These are phyloP conservation scores for Yamadazyma olivae DNA, from an alignment of 805 yeast species.

Conservation along the genomic window DNA sequence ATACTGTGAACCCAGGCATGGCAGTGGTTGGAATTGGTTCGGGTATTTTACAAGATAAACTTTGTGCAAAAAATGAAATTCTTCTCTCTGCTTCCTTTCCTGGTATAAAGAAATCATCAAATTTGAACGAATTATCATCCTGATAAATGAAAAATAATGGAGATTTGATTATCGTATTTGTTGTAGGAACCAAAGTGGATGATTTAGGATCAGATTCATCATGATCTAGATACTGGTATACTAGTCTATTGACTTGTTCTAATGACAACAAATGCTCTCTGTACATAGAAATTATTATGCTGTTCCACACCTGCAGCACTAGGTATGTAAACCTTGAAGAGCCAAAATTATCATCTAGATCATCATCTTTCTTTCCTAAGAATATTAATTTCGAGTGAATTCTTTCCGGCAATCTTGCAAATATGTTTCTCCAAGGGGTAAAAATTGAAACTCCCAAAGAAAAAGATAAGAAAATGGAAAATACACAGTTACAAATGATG, in stretches of 20 bases:
- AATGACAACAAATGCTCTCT: constrained; percentile 39
- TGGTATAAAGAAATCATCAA: constrained; percentile 39
- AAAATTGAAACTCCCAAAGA: constrained; percentile 31
- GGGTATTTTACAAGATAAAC: constrained; percentile 46
- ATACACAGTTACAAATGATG: constrained; percentile 32
- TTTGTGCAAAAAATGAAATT: constrained; percentile 52
- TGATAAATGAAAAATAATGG: constrained; percentile 49
- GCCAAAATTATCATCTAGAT: constrained; percentile 2
- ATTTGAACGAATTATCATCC: constrained; percentile 41
- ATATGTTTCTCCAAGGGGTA: constrained; percentile 38
- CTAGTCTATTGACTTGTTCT: constrained; percentile 37
- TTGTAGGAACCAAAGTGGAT: not conserved
- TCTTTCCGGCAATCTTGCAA: constrained; percentile 32
- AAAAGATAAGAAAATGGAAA: constrained; percentile 30
- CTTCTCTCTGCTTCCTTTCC: constrained; percentile 52
- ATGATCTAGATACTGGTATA: constrained; percentile 18
- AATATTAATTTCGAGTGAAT: constrained; percentile 24
- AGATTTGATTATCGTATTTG: constrained; percentile 19
- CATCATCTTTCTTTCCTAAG: constrained; percentile 4
- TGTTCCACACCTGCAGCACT: constrained; percentile 28
- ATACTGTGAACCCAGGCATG: constrained; percentile 49
- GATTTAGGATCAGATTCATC: constrained; percentile 1
- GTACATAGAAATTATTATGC: constrained; percentile 24
- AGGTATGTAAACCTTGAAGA: not conserved
- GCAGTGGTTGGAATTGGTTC: constrained; percentile 47